Evolutionary conservation across 345 rosid genomes (phyloP), one percentile per base, ranked within the genome.

Genomic region (Eutrema yunnanense): DNA sequence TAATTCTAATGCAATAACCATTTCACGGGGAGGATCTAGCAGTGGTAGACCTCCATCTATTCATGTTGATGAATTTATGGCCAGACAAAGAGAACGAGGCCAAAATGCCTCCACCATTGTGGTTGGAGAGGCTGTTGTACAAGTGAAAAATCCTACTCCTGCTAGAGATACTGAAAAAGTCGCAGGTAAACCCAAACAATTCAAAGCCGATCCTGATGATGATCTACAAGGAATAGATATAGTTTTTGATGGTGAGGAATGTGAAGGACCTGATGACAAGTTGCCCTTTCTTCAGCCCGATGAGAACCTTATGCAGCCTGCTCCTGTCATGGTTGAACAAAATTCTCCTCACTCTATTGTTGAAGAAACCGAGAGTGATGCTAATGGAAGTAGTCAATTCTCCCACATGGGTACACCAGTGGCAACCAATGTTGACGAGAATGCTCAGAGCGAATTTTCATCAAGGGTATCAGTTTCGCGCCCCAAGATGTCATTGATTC

Each of bases 21-120:
- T 89, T 65, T 89, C 84, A 64, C 82, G 99, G 52, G 83, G 64
- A 57, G 99, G 96, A 67, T 90, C 96, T 68, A 81, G 90, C 67
- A 89, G 98, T 69, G 99, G 99, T 52, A 86, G 99, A 78, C 94
- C 99, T 80, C 99, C 99, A n/a, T 95, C 99, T 46, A 88, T 95
- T 81, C 99, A 90, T 73, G 99, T 95, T 66, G 99, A 95, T 79
- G 98, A 95, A 83, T 95, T 90, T 79, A 90, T 90, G 94, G 99
- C 99, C 61, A 85, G 99, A 69, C 90, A 95, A 73, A 92, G 94
- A 82, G 97, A 89, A 76, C 90, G 96, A 52, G 80, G 80, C 69
- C 96, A 86, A 84, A 92, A 83, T 79, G 80, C 90, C 54, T 53
- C 77, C 48, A 79, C 84, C 48, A 74, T 89, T 49, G 82, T 85